Evolutionary conservation across 495 filamentous ascomycete species (phyloP).

Genomic region (Penicillium paradoxum): DNA sequence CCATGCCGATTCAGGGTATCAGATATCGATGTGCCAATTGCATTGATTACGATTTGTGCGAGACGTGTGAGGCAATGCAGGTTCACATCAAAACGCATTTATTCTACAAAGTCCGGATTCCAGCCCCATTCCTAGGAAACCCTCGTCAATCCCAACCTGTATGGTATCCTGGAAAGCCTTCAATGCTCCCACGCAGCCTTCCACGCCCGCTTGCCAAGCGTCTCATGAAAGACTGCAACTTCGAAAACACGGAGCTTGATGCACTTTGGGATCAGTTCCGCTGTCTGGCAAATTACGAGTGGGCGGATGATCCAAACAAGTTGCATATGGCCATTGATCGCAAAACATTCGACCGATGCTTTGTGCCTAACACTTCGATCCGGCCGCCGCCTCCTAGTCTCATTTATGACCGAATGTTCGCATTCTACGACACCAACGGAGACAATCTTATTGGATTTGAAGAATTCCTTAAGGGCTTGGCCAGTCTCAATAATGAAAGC

Average conservation of each 20-base stretch:
- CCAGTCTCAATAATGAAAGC: constrained; percentile 68
- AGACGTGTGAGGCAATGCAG: constrained; percentile 79
- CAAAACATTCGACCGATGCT: constrained; percentile 83
- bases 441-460: constrained; percentile 90
- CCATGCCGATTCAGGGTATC: constrained; percentile 83
- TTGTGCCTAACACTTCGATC: constrained; percentile 75
- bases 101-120: constrained; percentile 87
- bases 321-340: constrained; percentile 81
- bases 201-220: constrained; percentile 57
- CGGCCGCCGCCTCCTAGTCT: constrained; percentile 76
- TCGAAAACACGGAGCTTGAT: constrained; percentile 79
- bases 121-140: constrained; percentile 62
- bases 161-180: constrained; percentile 88
- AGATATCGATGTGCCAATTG: constrained; percentile 91
- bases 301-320: constrained; percentile 73
- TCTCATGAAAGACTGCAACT: constrained; percentile 65
- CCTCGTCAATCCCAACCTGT: constrained; percentile 67
- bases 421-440: constrained; percentile 87
- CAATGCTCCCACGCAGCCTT: constrained; percentile 58
- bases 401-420: constrained; percentile 92
- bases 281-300: constrained; percentile 81
- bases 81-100: constrained; percentile 88
- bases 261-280: constrained; percentile 96
- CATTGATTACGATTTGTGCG: constrained; percentile 85
- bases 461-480: constrained; percentile 82